These are phyloP conservation scores for Sclerotinia glacialis DNA, from an alignment of 2,329 filamentous ascomycete genomes.

Conservation along the genomic window DNA sequence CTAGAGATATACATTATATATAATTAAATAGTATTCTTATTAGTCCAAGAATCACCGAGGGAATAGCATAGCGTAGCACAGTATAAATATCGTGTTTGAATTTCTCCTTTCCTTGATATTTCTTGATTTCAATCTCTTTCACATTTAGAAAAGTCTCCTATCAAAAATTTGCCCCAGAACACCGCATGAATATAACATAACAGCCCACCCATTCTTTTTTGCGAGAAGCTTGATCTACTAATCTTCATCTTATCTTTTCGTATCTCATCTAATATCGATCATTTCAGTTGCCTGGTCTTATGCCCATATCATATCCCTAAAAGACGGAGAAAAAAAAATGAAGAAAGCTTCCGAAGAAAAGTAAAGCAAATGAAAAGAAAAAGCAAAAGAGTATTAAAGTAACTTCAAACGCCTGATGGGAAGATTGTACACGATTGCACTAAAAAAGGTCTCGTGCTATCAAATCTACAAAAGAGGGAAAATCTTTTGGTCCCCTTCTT, in stretches of 20 bases:
- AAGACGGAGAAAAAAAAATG: constrained; percentile 8
- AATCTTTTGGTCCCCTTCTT: constrained; percentile 4
- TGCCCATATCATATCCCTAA: constrained; percentile 16
- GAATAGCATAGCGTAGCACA: no score
- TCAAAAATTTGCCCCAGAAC: constrained; percentile 4
- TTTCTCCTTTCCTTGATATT: not conserved
- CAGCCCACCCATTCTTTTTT: constrained; percentile 3
- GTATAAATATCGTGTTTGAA: not conserved
- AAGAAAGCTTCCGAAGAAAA: not conserved
- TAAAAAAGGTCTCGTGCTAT: constrained; percentile 3
- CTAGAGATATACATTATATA: no score
- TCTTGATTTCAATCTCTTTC: constrained; percentile 2
- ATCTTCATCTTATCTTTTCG: constrained; percentile 16
- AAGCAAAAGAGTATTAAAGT: constrained; percentile 19
- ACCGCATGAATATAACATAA: not conserved
- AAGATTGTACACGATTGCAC: constrained; percentile 15
- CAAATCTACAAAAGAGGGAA: constrained; percentile 17
- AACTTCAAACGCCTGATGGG: constrained; percentile 16
- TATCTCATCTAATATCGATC: constrained; percentile 18
- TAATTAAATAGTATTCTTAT: no score
- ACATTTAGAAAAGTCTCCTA: constrained; percentile 7
- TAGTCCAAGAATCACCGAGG: no score
- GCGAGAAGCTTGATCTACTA: constrained; percentile 2
- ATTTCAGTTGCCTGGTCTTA: constrained; percentile 16
- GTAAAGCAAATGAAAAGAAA: not conserved